Percentiles rank a stretch among this genome's conserved stretches.
These are phyloP conservation scores for Trichoderma polysporum DNA, from an alignment of 2,329 filamentous ascomycete species.

Conservation along the genomic window DNA sequence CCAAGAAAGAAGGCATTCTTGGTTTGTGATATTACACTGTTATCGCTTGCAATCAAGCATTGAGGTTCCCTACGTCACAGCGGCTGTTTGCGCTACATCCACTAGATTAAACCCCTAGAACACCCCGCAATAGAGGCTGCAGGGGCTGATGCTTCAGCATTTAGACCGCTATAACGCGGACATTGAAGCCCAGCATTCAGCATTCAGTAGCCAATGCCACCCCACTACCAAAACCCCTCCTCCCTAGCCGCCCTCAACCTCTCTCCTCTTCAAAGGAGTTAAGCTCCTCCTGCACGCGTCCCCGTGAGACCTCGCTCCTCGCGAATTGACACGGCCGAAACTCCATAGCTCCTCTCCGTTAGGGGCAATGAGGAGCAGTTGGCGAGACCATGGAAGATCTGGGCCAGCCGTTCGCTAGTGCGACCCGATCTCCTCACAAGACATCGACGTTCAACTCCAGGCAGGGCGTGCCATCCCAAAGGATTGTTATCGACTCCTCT, in stretches of 20 bases:
- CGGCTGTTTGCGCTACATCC: background rate
- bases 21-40: too few relatives aligned
- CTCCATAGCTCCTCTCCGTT: slow-evolving; percentile 20
- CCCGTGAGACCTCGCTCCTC: slow-evolving; percentile 11
- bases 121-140: background rate
- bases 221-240: slow-evolving; percentile 13
- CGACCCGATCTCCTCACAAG: slow-evolving; percentile 36
- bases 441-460: slow-evolving; percentile 12
- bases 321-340: slow-evolving; percentile 18
- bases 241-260: background rate
- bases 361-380: slow-evolving; percentile 34
- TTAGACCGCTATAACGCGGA: background rate
- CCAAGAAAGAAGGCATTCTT: background rate
- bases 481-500: slow-evolving; percentile 44
- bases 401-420: slow-evolving; percentile 34
- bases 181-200: background rate
- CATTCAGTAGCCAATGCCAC: background rate
- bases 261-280: slow-evolving; percentile 10
- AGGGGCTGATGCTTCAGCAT: background rate
- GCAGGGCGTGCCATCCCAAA: slow-evolving; percentile 51
- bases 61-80: too few relatives aligned
- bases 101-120: background rate
- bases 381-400: slow-evolving; percentile 46
- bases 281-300: slow-evolving; percentile 18
- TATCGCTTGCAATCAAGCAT: too few relatives aligned